phyloP scores from a whole-genome alignment of 139 green algal genomes.

The Pedinophyceae sp. region DNA sequence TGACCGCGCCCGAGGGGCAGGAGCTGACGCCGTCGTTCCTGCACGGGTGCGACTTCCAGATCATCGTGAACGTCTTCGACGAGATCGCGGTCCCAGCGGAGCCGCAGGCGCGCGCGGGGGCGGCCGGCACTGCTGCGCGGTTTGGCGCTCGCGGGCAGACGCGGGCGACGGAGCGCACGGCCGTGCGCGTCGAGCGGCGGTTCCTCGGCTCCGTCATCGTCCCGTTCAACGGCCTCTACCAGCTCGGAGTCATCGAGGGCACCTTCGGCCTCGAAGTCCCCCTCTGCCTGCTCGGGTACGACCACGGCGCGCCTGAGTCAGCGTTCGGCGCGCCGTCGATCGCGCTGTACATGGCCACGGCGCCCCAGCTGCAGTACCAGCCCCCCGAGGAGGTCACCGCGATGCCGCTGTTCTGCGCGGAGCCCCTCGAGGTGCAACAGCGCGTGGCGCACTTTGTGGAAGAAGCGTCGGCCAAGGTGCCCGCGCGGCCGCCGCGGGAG shows the following conservation, averaged over 20 bases:
- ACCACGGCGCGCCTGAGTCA: background rate
- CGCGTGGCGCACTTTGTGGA: no score
- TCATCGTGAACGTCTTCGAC: background rate
- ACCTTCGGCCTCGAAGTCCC: background rate
- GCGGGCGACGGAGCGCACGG: background rate
- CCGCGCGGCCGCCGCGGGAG: no score
- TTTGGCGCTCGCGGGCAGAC: no score
- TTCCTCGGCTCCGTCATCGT: slow-evolving; percentile 1
- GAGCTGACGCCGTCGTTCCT: background rate
- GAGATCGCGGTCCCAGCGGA: background rate
- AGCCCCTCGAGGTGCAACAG: no score
- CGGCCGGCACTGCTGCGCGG: no score
- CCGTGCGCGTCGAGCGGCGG: background rate
- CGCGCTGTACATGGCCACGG: no score
- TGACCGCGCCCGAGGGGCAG: background rate
- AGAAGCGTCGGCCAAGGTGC: no score
- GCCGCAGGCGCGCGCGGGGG: no score
- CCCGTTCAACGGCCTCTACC: background rate
- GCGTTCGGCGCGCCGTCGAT: background rate
- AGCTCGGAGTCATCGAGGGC: background rate
- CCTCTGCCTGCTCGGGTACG: background rate
- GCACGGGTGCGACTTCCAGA: background rate
- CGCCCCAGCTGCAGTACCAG: no score
- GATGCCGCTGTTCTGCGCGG: no score
- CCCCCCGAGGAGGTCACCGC: no score